These are phyloP conservation scores for Alternaria sp. DNA, from an alignment of 2,329 filamentous ascomycete genomes.

Conservation along the genomic window DNA sequence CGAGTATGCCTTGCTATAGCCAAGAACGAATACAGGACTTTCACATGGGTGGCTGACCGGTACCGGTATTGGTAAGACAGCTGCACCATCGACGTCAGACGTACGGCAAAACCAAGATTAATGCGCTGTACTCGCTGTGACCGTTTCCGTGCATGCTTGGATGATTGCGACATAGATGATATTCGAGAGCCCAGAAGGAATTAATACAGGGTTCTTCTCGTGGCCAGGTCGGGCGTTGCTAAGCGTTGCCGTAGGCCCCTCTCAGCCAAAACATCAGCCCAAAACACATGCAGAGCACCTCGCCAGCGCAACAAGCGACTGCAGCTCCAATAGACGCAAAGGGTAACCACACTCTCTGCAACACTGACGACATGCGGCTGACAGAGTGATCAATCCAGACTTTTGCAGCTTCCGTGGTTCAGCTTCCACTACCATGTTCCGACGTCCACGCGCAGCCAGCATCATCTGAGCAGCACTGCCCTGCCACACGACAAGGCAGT, in stretches of 20 bases:
- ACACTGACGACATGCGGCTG: slow-evolving; percentile 29
- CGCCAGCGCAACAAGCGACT: slow-evolving; percentile 24
- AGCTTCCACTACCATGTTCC: slow-evolving; percentile 27
- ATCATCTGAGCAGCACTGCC: slow-evolving; percentile 47
- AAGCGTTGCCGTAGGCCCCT: slow-evolving; percentile 22
- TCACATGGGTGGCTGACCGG: slow-evolving; percentile 18
- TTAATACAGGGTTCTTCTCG: neutral
- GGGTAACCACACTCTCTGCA: slow-evolving; percentile 15
- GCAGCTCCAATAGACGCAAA: slow-evolving; percentile 22
- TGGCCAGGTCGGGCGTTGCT: slow-evolving; percentile 13
- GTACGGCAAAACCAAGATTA: neutral
- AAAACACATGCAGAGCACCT: slow-evolving; percentile 24
- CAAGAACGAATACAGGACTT: slow-evolving; percentile 3
- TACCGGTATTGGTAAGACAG: slow-evolving; percentile 8
- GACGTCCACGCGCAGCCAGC: slow-evolving; percentile 36
- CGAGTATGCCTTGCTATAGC: slow-evolving; percentile 1
- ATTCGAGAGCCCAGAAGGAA: neutral
- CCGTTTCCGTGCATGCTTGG: neutral
- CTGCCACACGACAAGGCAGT: slow-evolving; percentile 30
- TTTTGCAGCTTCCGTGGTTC: slow-evolving; percentile 10
- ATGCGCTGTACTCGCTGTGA: neutral
- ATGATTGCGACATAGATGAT: neutral
- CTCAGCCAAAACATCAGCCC: slow-evolving; percentile 25
- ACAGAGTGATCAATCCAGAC: slow-evolving; percentile 22
- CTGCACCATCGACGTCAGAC: slow-evolving; percentile 19